phyloP scores from a whole-genome alignment of 2,329 filamentous ascomycete species.

The Geosmithia putterillii region DNA sequence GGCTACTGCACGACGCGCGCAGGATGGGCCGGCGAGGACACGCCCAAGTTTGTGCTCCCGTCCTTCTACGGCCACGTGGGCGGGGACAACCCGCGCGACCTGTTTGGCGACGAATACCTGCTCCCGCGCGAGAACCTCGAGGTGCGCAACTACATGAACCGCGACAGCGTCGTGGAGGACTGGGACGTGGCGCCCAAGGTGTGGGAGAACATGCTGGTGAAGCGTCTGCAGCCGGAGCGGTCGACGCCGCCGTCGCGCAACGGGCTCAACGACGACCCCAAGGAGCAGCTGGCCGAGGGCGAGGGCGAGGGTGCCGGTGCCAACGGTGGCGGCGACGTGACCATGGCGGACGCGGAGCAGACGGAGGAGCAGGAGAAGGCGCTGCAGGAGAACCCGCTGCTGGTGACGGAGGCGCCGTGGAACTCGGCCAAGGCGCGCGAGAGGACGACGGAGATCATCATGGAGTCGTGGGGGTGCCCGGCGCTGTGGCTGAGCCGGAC shows the following conservation, averaged over 20 bases:
- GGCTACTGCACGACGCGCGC: constrained; percentile 86
- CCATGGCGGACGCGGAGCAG: constrained; percentile 38
- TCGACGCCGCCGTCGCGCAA: constrained; percentile 61
- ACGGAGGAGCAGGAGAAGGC: constrained; percentile 55
- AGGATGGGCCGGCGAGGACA: constrained; percentile 95
- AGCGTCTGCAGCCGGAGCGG: constrained; percentile 68
- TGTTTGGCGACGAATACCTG: constrained; percentile 88
- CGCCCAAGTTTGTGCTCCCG: constrained; percentile 84
- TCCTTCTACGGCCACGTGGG: constrained; percentile 68
- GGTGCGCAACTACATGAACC: constrained; percentile 83
- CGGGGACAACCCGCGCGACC: constrained; percentile 32
- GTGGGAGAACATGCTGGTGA: constrained; percentile 89
- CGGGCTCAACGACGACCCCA: constrained; percentile 59
- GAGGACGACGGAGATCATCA: constrained; percentile 89
- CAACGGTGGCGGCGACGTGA: constrained; percentile 15
- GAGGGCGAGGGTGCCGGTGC: constrained; percentile 49
- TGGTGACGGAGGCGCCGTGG: constrained; percentile 93
- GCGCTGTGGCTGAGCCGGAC: constrained; percentile 89
- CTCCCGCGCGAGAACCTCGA: constrained; percentile 65
- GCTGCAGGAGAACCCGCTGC: constrained; percentile 75
- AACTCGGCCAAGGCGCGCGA: constrained; percentile 79
- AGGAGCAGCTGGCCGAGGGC: constrained; percentile 45
- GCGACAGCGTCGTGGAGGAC: constrained; percentile 84
- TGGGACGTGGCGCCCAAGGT: constrained; percentile 85
- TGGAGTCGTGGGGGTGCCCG: constrained; percentile 92